Percentiles rank a stretch among this genome's conserved stretches.
Evolutionary conservation across 164 flowering plant genomes (phyloP).

Genomic region (Macadamia tetraphylla): DNA sequence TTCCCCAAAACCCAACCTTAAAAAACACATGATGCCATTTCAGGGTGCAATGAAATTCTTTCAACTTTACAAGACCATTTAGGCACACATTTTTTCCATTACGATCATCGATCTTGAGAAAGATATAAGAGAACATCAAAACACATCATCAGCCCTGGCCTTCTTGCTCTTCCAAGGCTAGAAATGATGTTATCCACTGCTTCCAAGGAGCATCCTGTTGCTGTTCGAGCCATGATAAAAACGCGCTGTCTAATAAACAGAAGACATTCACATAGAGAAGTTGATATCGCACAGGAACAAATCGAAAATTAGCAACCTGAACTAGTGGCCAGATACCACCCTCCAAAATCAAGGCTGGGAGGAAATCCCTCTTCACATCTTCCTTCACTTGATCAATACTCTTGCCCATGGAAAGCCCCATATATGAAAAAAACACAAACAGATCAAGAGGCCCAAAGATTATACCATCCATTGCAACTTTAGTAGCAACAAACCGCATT

Average conservation of each 20-base stretch:
- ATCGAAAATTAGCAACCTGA: conserved; percentile 79
- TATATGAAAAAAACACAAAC: conserved; percentile 71
- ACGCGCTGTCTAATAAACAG: conserved; percentile 83
- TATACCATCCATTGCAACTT: conserved; percentile 71
- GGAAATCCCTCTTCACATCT: conserved; percentile 81
- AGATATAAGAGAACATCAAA: not conserved
- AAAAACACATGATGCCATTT: conserved; percentile 2
- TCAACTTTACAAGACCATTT: conserved; percentile 8
- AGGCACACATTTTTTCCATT: conserved; percentile 1
- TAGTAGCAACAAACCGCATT: conserved; percentile 58
- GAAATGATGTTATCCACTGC: conserved; percentile 34
- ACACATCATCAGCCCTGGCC: conserved; percentile 19
- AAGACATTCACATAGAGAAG: conserved; percentile 84
- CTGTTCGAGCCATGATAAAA: conserved; percentile 74
- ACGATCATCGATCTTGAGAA: not conserved
- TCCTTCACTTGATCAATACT: conserved; percentile 64
- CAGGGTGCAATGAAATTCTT: not conserved
- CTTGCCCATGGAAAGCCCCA: conserved; percentile 80
- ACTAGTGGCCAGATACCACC: conserved; percentile 84
- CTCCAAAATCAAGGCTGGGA: conserved; percentile 66
- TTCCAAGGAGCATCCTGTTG: conserved; percentile 72
- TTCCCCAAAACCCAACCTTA: not conserved
- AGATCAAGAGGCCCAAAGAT: conserved; percentile 82
- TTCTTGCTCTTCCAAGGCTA: conserved; percentile 27
- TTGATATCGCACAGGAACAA: conserved; percentile 72